These are phyloP conservation scores for Eustoma russellianum DNA, from an alignment of 257 asterid genomes.

Conservation along the genomic window DNA sequence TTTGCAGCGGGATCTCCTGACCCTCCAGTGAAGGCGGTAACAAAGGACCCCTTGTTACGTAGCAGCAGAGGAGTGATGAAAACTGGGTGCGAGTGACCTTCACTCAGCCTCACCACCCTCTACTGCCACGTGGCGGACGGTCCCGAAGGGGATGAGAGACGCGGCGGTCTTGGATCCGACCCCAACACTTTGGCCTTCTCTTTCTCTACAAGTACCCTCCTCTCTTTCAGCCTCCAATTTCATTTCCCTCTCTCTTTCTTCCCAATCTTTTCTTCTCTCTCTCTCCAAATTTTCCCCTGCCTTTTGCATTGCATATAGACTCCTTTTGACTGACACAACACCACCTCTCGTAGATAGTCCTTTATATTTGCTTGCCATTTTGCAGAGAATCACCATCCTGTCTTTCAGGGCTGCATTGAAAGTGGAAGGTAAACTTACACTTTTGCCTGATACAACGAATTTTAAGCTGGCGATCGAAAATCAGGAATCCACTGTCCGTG, in stretches of 20 bases:
- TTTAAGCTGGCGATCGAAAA: slow-evolving; percentile 76
- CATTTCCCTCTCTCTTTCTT: slow-evolving; percentile 8
- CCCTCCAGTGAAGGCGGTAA: too few relatives aligned
- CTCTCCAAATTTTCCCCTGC: not conserved
- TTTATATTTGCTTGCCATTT: not conserved
- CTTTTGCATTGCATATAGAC: slow-evolving; percentile 7
- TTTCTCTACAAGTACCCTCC: slow-evolving; percentile 24
- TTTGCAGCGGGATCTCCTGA: too few relatives aligned
- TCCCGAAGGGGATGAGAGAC: too few relatives aligned
- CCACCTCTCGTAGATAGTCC: not conserved
- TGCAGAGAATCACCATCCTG: too few relatives aligned
- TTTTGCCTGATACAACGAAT: not conserved
- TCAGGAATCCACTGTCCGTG: slow-evolving; percentile 46
- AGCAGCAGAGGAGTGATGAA: too few relatives aligned
- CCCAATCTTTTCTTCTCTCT: too few relatives aligned
- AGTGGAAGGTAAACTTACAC: not conserved
- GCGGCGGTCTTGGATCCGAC: too few relatives aligned
- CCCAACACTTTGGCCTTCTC: too few relatives aligned
- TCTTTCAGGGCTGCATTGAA: not conserved
- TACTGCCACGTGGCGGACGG: too few relatives aligned
- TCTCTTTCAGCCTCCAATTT: slow-evolving; percentile 16
- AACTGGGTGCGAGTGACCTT: too few relatives aligned
- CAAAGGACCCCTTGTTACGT: too few relatives aligned
- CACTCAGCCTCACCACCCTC: too few relatives aligned
- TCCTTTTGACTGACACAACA: not conserved